Evolutionary conservation across 805 yeast species (phyloP), one percentile per base, ranked within the genome.

Genomic region (Pichia manshurica): DNA sequence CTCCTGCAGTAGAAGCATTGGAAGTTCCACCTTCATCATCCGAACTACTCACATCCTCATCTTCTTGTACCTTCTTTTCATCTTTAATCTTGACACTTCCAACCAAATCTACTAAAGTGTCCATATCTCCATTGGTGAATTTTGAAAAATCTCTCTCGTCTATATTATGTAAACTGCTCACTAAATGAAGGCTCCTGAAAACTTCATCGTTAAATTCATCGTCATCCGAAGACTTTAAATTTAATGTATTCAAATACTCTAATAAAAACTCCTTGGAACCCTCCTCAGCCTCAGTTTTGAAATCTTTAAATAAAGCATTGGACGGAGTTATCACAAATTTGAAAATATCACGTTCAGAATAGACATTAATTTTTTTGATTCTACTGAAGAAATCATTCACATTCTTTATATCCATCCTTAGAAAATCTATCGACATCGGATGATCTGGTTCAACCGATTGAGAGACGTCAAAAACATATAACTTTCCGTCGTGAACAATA

Each of bases 361-460:
- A 84, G 15, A 87, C 84, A 44, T 78, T 75, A 37, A 90, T 87
- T 33, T 82, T 82, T 63, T 83, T 81, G 57, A 75, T 77, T 51
- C 81, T 74, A 49, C 74, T 73, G 59, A 93, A 93, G 64, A 83
- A 93, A 57, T 87, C 93, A 60, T 91, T 93, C 21, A 91, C 87
- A 61, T 93, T 93, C 64, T 91, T 93, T 61, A 93, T 90, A 67
- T 93, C 99, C 99, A 93, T 93, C 61, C 99, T 74, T 51, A 93
- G 68, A 63, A 93, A 93, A 64, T 93, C 98, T 54, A 93, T 72
- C 38, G 96, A 85, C 88, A 88, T 88, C 10, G 96, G 98, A 66
- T 93, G 99, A 57, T 89, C 96, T 9, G 96, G 97, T 64, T 93
- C 98, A 21, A 93, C 98, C 34, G 95, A 82, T 64, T 93, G 99